These are phyloP conservation scores for Fusarium annulatum DNA, from an alignment of 2,329 filamentous ascomycete genomes.

Conservation along the genomic window DNA sequence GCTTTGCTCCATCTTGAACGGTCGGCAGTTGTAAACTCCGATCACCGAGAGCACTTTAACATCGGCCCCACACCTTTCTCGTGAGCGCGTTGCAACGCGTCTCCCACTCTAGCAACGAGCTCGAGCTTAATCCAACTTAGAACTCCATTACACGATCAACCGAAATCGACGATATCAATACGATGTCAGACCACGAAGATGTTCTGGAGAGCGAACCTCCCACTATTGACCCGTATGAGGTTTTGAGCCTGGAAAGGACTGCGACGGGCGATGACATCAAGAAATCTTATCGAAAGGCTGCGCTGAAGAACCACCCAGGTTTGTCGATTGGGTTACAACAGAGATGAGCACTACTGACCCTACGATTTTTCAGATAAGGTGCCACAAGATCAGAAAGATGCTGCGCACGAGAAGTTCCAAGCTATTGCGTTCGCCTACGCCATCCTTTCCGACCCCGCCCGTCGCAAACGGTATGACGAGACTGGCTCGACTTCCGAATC, in stretches of 20 bases:
- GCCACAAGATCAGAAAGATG: constrained; percentile 70
- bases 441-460: constrained; percentile 83
- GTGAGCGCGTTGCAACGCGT: constrained; percentile 41
- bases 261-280: constrained; percentile 86
- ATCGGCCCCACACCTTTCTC: constrained; percentile 26
- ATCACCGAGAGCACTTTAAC: constrained; percentile 42
- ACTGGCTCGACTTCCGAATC: constrained; percentile 91
- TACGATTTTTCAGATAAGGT: constrained; percentile 75
- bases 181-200: constrained; percentile 65
- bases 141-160: constrained; percentile 13
- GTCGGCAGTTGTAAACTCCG: constrained; percentile 37
- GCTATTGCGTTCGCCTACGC: constrained; percentile 93
- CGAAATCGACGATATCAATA: constrained; percentile 21
- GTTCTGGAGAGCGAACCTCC: constrained; percentile 69
- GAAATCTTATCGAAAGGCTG: constrained; percentile 89
- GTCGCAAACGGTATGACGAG: constrained; percentile 87
- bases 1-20: background rate
- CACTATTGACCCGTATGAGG: constrained; percentile 79
- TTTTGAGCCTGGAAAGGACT: constrained; percentile 76
- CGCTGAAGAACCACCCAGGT: constrained; percentile 89
- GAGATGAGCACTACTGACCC: constrained; percentile 19
- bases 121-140: background rate
- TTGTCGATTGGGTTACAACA: constrained; percentile 43
- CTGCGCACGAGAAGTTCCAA: constrained; percentile 86
- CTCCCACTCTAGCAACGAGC: background rate